Conservation (phyloP, 2,329 filamentous ascomycete genomes). For the Colletotrichum sp. region DNA sequence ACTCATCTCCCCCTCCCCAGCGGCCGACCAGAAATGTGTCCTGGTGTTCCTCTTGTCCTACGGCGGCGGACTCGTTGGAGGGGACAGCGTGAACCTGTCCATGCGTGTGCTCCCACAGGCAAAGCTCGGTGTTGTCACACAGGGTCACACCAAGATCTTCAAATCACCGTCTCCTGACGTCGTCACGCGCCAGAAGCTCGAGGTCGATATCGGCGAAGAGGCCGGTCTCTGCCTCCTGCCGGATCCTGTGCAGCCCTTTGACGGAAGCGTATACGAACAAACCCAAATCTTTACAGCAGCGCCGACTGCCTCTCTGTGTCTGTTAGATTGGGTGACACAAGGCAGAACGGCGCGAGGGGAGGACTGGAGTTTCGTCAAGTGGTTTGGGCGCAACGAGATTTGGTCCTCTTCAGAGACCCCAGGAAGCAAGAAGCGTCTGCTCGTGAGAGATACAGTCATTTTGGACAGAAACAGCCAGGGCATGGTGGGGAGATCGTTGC, state of each 20-base stretch:
- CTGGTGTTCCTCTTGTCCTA: conserved; percentile 93
- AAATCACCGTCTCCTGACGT: conserved; percentile 67
- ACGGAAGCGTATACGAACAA: conserved; percentile 82
- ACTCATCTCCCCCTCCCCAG: conserved; percentile 79
- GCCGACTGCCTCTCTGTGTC: conserved; percentile 68
- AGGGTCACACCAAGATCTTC: conserved; percentile 95
- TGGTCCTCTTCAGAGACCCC: conserved; percentile 52
- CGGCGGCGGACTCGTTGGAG: conserved; percentile 88
- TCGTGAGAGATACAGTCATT: conserved; percentile 85
- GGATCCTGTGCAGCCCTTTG: conserved; percentile 92
- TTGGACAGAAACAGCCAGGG: conserved; percentile 60
- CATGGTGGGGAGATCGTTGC: conserved; percentile 43
- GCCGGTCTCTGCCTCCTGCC: conserved; percentile 73
- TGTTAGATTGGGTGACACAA: conserved; percentile 93
- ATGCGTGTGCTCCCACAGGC: conserved; percentile 69
- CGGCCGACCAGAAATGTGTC: conserved; percentile 67
- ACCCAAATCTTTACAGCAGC: conserved; percentile 75
- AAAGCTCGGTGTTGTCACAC: conserved; percentile 69
- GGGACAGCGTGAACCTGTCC: conserved; percentile 78
- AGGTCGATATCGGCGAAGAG: conserved; percentile 51
- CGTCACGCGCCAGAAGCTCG: conserved; percentile 62
- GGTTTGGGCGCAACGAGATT: conserved; percentile 89
- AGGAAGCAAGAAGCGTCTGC: conserved; percentile 56
- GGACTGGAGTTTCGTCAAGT: conserved; percentile 81
- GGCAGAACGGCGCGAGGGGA: conserved; percentile 86